Evolutionary conservation across 1,139 yeast genomes (phyloP).

Genomic region (Taiozyma sp.): DNA sequence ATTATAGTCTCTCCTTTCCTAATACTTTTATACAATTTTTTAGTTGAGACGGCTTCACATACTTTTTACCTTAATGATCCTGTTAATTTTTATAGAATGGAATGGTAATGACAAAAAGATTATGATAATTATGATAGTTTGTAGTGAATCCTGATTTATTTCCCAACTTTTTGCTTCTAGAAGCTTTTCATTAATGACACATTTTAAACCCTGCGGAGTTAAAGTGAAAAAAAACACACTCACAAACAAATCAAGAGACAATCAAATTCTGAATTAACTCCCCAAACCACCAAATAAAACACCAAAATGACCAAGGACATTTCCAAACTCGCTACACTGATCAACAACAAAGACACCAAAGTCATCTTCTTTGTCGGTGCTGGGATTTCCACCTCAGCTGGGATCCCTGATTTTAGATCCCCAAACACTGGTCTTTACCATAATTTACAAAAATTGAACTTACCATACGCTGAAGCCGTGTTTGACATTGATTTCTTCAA

Average conservation of each 20-base stretch:
- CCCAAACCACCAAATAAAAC: no score
- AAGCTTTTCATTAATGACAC: no score
- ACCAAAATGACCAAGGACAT: neutral
- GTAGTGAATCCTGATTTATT: neutral
- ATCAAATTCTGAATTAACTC: no score
- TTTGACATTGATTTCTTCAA: slow-evolving; percentile 82
- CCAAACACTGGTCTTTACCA: slow-evolving; percentile 89
- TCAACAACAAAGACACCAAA: slow-evolving; percentile 23
- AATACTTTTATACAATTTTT: neutral
- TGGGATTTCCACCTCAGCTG: slow-evolving; percentile 88
- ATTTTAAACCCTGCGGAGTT: no score
- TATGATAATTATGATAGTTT: neutral
- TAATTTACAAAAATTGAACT: slow-evolving; percentile 62
- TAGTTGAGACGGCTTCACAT: neutral
- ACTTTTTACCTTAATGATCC: neutral
- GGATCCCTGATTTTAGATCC: slow-evolving; percentile 91
- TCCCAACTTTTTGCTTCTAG: no score
- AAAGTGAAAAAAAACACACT: no score
- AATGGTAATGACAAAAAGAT: neutral
- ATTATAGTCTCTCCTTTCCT: neutral
- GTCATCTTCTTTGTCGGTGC: slow-evolving; percentile 64
- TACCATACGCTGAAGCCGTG: slow-evolving; percentile 94
- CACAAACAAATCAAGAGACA: no score
- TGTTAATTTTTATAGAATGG: neutral
- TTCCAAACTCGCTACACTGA: slow-evolving; percentile 3